These are phyloP conservation scores for Actinomucor elegans DNA, from an alignment of 371 early-diverging fungal species.

Conservation along the genomic window DNA sequence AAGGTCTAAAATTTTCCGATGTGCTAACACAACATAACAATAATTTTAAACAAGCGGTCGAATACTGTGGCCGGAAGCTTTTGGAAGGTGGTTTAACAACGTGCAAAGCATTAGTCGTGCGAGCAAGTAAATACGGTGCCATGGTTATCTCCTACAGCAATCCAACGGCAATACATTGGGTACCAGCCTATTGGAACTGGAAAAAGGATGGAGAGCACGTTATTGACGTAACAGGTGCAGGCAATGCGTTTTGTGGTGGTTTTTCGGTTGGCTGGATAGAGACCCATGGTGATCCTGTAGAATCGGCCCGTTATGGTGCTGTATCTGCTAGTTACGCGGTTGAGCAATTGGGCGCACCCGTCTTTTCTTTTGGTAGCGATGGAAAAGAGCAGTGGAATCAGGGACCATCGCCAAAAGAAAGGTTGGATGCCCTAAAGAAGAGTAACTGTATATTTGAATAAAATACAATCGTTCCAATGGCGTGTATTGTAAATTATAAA, in stretches of 20 bases:
- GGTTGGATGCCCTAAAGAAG: slow-evolving; percentile 18
- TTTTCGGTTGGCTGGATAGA: slow-evolving; percentile 33
- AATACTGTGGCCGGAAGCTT: slow-evolving; percentile 3
- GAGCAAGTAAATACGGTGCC: slow-evolving; percentile 40
- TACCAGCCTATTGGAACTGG: slow-evolving; percentile 39
- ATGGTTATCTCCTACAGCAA: slow-evolving; percentile 1
- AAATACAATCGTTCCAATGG: too few relatives aligned
- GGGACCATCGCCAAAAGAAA: slow-evolving; percentile 22
- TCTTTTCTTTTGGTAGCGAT: not conserved
- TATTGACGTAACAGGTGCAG: slow-evolving; percentile 50
- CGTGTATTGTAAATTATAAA: too few relatives aligned
- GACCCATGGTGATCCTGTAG: slow-evolving; percentile 24
- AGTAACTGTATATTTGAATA: slow-evolving; percentile 4
- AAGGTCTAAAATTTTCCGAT: slow-evolving; percentile 5
- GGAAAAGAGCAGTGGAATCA: slow-evolving; percentile 29
- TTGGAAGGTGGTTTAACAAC: not conserved
- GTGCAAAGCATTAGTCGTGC: slow-evolving; percentile 14
- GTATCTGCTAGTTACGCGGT: slow-evolving; percentile 45
- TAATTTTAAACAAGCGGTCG: slow-evolving; percentile 8
- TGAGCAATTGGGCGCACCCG: slow-evolving; percentile 48
- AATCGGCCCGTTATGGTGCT: slow-evolving; percentile 38
- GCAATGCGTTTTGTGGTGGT: slow-evolving; percentile 51
- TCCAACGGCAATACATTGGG: slow-evolving; percentile 13
- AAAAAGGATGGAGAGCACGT: slow-evolving; percentile 13
- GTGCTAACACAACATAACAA: not conserved